Base-by-base conservation (phyloP, 345 rosid species). In the Eucalyptus cloeziana region DNA sequence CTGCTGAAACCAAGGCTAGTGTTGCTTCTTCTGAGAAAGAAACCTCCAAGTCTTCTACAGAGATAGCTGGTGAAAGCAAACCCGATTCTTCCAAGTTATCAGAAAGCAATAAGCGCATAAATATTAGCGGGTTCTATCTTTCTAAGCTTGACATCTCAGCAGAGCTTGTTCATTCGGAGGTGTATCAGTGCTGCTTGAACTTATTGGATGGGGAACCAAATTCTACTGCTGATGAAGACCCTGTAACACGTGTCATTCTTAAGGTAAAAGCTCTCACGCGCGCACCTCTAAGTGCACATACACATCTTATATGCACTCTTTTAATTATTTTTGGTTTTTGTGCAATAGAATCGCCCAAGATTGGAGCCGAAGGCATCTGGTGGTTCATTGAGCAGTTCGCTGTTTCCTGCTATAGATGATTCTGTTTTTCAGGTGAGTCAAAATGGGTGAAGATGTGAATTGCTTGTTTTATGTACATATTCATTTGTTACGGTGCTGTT, bases 101-200 rank as follows among this genome's bases (percentile, higher is more conserved):
- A 45, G 91, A 76, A 76, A 90, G 51, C 81, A 92, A 92, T 83
- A 89, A 58, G 89, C 52, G 44, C 87, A 89, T 92, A 56, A 89
- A 85, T 49, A 86, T 86, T 92, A 88, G 91, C 71, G 81, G 88
- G 86, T 92, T 92, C 89, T 97, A 98, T 94, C 96, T 98, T 76
- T 95, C 99, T 64, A 95, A 94, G 93, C 94, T 98, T 86, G 99
- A 98, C 93, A 92, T 98, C 89, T 97, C 99, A 8, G 87, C 91
- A 52, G 97, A 97, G 89, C 98, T 98, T 89, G 92, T 95, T 86
- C 93, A 93, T 91, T 90, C 96, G 2, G 98, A 97, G 91, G 87
- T 96, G 94, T 93, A 88, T 91, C 89, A 88, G 88, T 92, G 90
- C 89, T 93, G 93, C 90, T 92, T 94, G 91, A 90, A 90, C 89